Base-by-base conservation (phyloP, 208 protist species). In the Phytomonas francai region DNA sequence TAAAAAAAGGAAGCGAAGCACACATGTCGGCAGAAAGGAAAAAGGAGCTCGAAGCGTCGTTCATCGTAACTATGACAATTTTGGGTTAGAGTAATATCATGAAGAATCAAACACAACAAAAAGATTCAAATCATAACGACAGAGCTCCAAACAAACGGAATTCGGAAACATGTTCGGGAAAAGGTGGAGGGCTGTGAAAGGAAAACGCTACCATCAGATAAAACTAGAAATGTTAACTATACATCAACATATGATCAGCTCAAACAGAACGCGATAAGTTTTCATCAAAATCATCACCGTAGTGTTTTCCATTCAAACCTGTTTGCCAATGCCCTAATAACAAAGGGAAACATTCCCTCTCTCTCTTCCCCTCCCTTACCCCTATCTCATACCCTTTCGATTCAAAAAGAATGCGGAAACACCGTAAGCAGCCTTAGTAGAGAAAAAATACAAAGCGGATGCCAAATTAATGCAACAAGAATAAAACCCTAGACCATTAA, bases 211-310 rank as follows among this genome's bases (percentile, higher is more conserved):
- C 56, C n/a, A 59, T 31, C 27, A 69, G 45, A 57, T 58, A 27
- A 69, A 30, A 72, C 59, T 65, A 70, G 32, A 57, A 58, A 67
- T 36, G n/a, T 6, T 57, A 30, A 57, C 61, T 32, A 28, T 61
- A 67, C 62, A 58, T 59, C 39, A 63, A 61, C 14, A 64, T 34
- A 33, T 16, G 25, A 29, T 85, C 76, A 74, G 77, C 54, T 82
- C 76, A 81, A 85, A 85, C 76, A 85, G 73, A 85, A 85, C 76
- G 76, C 76, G 59, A 68, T 79, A 66, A 59, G 60, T 49, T 68
- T 61, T 60, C 22, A 66, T 51, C 66, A 74, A 58, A 70, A 42
- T 39, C 34, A 39, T 39, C 34, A 39, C 34, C 34, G 9, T 39
- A 9, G 34, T 9, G 34, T 39, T 39, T 39, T 9, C 3, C 3